Percentiles rank a stretch among this genome's conserved stretches.
These are phyloP conservation scores for Rhizomucor pusillus DNA, from an alignment of 371 early-diverging fungal species.

Conservation along the genomic window DNA sequence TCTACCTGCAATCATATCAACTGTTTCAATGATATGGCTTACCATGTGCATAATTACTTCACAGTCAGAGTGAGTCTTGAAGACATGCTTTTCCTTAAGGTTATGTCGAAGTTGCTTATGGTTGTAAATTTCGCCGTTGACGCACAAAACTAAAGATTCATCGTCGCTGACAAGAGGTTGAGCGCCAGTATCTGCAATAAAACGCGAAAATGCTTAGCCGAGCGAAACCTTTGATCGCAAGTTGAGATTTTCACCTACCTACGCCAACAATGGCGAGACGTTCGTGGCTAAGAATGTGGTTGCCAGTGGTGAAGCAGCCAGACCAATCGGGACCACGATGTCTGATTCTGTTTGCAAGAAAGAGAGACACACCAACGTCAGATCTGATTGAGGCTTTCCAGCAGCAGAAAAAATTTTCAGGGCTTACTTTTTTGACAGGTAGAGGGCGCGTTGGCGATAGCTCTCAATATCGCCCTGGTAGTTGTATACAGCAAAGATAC, in stretches of 20 bases:
- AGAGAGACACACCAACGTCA: neutral
- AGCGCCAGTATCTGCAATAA: slow-evolving; percentile 77
- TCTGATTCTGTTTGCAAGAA: slow-evolving; percentile 54
- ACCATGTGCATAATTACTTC: slow-evolving; percentile 94
- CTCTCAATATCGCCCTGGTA: slow-evolving; percentile 73
- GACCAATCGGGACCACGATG: slow-evolving; percentile 98
- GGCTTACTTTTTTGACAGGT: slow-evolving; percentile 83
- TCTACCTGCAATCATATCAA: neutral
- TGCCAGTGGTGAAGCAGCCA: slow-evolving; percentile 76
- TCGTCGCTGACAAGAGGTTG: slow-evolving; percentile 93
- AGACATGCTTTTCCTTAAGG: slow-evolving; percentile 67
- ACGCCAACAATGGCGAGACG: slow-evolving; percentile 97
- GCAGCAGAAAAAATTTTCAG: slow-evolving; percentile 12
- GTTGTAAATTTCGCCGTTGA: slow-evolving; percentile 99
- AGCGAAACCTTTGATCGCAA: too few relatives aligned
- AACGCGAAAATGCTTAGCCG: neutral
- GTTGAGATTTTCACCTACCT: slow-evolving; percentile 50
- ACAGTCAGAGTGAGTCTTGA: slow-evolving; percentile 96
- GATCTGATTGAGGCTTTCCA: neutral
- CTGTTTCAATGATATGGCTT: slow-evolving; percentile 19
- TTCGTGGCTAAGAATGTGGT: slow-evolving; percentile 93
- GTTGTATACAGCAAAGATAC: slow-evolving; percentile 92
- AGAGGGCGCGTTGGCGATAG: slow-evolving; percentile 82
- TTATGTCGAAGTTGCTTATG: slow-evolving; percentile 79
- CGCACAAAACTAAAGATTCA: slow-evolving; percentile 77